Evolutionary conservation across 2,329 filamentous ascomycete species (phyloP), one percentile per base, ranked within the genome.

Genomic region (Huntiella savannae): DNA sequence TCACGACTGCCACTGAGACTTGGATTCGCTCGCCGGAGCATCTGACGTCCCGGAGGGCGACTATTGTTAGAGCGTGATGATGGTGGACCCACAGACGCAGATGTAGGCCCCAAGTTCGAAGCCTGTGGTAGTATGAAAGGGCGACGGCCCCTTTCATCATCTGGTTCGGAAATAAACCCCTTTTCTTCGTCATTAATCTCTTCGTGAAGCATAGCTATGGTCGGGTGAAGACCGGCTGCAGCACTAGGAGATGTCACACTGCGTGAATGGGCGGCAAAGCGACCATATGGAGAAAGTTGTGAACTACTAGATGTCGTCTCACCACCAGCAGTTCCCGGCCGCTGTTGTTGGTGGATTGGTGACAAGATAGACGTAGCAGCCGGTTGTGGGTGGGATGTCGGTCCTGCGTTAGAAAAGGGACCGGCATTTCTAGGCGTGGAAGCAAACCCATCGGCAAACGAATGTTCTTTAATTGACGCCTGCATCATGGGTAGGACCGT

Each of bases 401-500:
- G 32, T 2, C 16, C 28, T 4, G 34, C 19, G 11, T 32, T 32
- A 33, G 43, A 35, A 40, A 45, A 45, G 12, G 35, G 35, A 16
- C 35, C 36, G 13, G 43, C 22, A 28, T 39, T 45, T 37, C 38
- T 45, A 16, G 40, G 28, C n/a, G 13, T 33, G 8, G 34, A 32
- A n/a, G 40, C 40, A 13, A 43, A 43, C 8, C 40, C 40, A 33
- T 33, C 40, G 40, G 40, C 40, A 17, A 43, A 43, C 6, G 40
- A 43, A 17, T 32, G 16, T 12, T 33, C 40, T 17, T 43, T 17
- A 34, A 32, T 32, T 15, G 40, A 43, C 3, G 40, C 40, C 13
- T 43, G 40, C 4, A 95, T 64, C 44, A 95, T 92, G 0, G 88
- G 88, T 8, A 91, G 69, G 5, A 91, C 92, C 57, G 93, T 84